Evolutionary conservation across 441 rosid species (phyloP).

Genomic region (Populus hybrid): DNA sequence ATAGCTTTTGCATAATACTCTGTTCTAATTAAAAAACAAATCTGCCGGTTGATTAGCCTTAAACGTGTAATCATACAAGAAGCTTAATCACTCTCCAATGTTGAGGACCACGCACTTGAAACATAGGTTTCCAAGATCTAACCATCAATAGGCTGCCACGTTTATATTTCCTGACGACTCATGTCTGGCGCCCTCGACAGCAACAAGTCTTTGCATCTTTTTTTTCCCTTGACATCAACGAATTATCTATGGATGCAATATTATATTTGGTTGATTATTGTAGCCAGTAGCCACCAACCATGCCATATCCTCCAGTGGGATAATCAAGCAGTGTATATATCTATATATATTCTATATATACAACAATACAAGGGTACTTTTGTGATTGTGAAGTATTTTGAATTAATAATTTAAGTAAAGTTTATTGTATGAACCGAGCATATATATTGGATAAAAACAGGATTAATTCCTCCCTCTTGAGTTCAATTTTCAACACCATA

Average conservation of each 20-base stretch:
- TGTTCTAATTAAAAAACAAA: neutral
- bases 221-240: neutral
- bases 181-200: neutral
- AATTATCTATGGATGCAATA: neutral
- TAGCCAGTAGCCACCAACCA: no score
- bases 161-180: conserved; percentile 8
- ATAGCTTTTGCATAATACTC: neutral
- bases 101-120: neutral
- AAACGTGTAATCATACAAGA: conserved; percentile 21
- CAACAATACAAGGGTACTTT: no score
- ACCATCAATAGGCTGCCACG: conserved; percentile 20
- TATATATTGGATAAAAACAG: no score
- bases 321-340: no score
- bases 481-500: no score
- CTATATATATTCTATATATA: no score
- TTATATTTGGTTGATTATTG: neutral
- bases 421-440: no score
- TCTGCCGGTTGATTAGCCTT: neutral
- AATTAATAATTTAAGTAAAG: no score
- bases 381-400: no score
- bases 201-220: neutral
- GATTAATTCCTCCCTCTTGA: no score
- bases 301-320: no score
- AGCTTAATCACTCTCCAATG: neutral
- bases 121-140: neutral